Conservation (phyloP, 805 yeast genomes). For the Scheffersomyces coipomensis region DNA sequence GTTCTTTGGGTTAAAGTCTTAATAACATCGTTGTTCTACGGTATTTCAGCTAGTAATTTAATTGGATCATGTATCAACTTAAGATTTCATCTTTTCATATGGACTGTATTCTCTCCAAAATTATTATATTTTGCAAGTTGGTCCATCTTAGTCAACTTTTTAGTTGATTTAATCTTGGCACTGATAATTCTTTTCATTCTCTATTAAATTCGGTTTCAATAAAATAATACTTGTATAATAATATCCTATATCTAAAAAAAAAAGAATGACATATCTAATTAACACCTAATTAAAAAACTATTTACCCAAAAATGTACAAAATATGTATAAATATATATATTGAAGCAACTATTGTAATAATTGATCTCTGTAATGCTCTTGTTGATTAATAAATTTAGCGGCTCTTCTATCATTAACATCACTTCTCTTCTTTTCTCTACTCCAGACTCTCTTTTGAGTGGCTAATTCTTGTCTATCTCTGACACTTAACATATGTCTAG, state of each 20-base stretch:
- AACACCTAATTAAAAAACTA: too few species aligned
- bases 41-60: constrained; percentile 56
- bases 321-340: background rate
- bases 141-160: constrained; percentile 51
- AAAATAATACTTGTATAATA: too few species aligned
- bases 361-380: constrained; percentile 60
- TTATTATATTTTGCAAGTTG: constrained; percentile 77
- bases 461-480: constrained; percentile 41
- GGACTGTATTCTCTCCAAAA: constrained; percentile 98
- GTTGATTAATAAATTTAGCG: constrained; percentile 72
- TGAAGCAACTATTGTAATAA: constrained; percentile 25
- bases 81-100: constrained; percentile 85
- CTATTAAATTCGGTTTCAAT: too few species aligned
- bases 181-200: constrained; percentile 7
- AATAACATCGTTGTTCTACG: constrained; percentile 52
- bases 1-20: constrained; percentile 33
- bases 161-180: constrained; percentile 45
- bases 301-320: constrained; percentile 1
- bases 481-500: constrained; percentile 46
- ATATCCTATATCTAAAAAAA: too few species aligned
- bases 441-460: constrained; percentile 58
- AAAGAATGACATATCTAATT: too few species aligned
- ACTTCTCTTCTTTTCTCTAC: constrained; percentile 48
- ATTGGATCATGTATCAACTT: constrained; percentile 68
- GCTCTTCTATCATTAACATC: constrained; percentile 57